Evolutionary conservation across 495 filamentous ascomycete genomes (phyloP).

Genomic region (Xylaria venustula): DNA sequence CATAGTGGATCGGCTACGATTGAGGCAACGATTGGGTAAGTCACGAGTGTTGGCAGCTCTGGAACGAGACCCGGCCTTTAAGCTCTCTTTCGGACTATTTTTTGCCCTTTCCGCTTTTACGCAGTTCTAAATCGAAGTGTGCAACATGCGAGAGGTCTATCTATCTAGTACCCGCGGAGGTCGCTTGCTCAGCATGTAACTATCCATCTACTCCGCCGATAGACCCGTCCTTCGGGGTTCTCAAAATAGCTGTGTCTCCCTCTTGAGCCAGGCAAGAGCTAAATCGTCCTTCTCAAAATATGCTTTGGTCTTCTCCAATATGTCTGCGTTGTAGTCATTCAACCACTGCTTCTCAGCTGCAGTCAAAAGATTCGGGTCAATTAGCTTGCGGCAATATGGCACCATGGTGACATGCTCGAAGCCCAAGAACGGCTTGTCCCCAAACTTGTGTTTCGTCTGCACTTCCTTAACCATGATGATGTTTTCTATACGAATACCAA

Average conservation of each 20-base stretch:
- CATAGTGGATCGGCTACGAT: constrained; percentile 41
- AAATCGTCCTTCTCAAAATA: constrained; percentile 72
- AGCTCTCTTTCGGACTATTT: constrained; percentile 71
- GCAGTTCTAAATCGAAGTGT: constrained; percentile 46
- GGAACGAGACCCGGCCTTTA: constrained; percentile 69
- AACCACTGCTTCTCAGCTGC: constrained; percentile 81
- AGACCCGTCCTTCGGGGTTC: background rate
- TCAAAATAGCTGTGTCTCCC: constrained; percentile 68
- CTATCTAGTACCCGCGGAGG: background rate
- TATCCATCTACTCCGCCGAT: constrained; percentile 3
- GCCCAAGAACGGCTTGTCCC: constrained; percentile 88
- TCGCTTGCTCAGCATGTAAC: background rate
- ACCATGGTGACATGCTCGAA: constrained; percentile 98
- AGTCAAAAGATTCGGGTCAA: constrained; percentile 72
- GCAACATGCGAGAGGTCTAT: constrained; percentile 9
- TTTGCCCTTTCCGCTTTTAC: constrained; percentile 78
- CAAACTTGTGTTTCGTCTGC: constrained; percentile 81
- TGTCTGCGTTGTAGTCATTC: constrained; percentile 79
- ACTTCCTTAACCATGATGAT: constrained; percentile 86
- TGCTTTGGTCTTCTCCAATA: constrained; percentile 77
- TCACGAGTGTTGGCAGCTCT: constrained; percentile 61
- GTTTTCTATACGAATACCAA: constrained; percentile 98
- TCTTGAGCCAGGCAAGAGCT: constrained; percentile 75
- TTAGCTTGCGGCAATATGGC: constrained; percentile 86
- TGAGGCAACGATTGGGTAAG: constrained; percentile 37